phyloP scores from a whole-genome alignment of 1,139 yeast species.

The Tardiomyces blankii region DNA sequence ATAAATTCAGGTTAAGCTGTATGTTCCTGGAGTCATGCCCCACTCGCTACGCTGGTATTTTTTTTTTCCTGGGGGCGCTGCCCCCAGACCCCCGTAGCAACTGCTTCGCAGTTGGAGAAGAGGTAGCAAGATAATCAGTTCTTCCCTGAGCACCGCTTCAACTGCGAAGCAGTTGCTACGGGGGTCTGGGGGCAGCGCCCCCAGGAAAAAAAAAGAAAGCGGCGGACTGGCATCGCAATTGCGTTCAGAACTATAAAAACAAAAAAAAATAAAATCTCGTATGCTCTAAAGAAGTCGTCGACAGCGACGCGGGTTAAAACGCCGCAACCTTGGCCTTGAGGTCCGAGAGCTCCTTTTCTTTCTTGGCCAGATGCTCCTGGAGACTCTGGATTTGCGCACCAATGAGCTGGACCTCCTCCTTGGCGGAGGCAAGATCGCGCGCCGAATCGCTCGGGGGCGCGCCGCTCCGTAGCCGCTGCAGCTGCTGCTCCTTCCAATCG shows the following conservation, averaged over 20 bases:
- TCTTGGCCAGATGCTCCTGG: slow-evolving; percentile 42
- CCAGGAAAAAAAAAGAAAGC: not conserved
- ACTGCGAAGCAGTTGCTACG: too few species aligned
- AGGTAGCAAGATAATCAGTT: too few species aligned
- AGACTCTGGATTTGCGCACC: slow-evolving; percentile 53
- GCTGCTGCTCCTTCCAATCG: slow-evolving; percentile 54
- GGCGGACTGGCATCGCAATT: too few species aligned
- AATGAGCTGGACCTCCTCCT: slow-evolving; percentile 51
- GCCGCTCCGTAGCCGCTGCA: slow-evolving; percentile 24
- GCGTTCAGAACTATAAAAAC: not conserved
- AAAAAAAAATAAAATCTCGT: not conserved
- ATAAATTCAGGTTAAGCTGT: too few species aligned
- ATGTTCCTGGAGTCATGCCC: too few species aligned
- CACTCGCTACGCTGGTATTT: too few species aligned
- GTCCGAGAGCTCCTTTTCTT: slow-evolving; percentile 39
- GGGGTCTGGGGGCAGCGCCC: too few species aligned
- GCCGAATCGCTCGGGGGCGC: slow-evolving; percentile 6
- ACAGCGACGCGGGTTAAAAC: not conserved
- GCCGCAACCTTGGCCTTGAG: slow-evolving; percentile 35
- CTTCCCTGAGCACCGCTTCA: too few species aligned
- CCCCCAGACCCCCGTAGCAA: too few species aligned
- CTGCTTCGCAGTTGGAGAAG: too few species aligned
- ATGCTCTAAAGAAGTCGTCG: too few species aligned
- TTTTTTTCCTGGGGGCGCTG: too few species aligned
- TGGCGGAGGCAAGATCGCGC: slow-evolving; percentile 21